Conservation (phyloP, 768 basidiomycete species). For the Goffeauzyma gilvescens region DNA sequence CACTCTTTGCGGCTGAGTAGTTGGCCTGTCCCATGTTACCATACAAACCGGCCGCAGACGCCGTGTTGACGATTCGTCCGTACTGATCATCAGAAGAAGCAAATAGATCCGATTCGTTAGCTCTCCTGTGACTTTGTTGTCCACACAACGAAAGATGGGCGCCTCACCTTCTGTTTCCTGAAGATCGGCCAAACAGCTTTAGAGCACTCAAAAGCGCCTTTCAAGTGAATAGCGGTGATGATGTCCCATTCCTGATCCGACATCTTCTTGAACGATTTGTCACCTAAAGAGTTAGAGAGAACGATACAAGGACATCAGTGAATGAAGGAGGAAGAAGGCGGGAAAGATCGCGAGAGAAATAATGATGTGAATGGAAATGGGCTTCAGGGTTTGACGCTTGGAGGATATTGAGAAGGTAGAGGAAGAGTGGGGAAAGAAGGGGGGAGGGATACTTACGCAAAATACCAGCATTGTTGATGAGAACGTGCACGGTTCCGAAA, state of each 20-base stretch:
- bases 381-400: too few relatives aligned
- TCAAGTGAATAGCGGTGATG: conserved; percentile 71
- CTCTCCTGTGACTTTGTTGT: too few relatives aligned
- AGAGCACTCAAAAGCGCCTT: conserved; percentile 77
- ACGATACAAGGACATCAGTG: neutral
- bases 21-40: conserved; percentile 96
- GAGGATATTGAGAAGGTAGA: too few relatives aligned
- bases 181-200: conserved; percentile 94
- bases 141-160: neutral
- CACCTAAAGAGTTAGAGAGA: conserved; percentile 18
- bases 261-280: conserved; percentile 76
- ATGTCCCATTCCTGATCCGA: conserved; percentile 79
- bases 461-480: conserved; percentile 94
- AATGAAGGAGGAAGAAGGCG: too few relatives aligned
- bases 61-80: conserved; percentile 82
- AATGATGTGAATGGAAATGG: too few relatives aligned
- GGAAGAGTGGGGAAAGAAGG: too few relatives aligned
- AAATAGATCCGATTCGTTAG: neutral
- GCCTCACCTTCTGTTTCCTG: conserved; percentile 36
- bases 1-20: conserved; percentile 85
- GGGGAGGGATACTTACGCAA: conserved; percentile 32
- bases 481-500: conserved; percentile 45
- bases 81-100: conserved; percentile 37
- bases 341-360: too few relatives aligned
- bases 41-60: conserved; percentile 83